Conservation (phyloP, 2,329 filamentous ascomycete genomes). For the Ascomycota sp. region DNA sequence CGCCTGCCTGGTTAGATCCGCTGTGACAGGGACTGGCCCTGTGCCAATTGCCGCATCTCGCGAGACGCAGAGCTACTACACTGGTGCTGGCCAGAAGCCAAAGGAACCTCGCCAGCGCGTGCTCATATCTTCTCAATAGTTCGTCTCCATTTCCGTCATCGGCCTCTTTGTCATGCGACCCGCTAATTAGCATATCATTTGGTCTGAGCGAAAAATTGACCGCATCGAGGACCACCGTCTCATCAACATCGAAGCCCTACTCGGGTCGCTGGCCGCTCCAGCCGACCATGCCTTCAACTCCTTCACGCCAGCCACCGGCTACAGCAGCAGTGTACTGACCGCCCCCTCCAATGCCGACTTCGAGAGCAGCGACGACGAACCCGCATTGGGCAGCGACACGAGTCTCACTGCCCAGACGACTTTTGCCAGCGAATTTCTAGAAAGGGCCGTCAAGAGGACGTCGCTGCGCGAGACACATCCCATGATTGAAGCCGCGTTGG, state of each 20-base stretch:
- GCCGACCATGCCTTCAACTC: slow-evolving; percentile 3
- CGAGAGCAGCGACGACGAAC: slow-evolving; percentile 19
- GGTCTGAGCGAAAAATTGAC: slow-evolving; percentile 30
- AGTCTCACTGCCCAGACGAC: slow-evolving; percentile 27
- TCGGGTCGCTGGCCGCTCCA: slow-evolving; percentile 15
- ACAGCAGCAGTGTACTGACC: slow-evolving; percentile 8
- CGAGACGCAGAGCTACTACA: slow-evolving; percentile 30
- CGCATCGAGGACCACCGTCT: slow-evolving; percentile 24
- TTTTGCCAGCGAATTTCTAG: slow-evolving; percentile 33
- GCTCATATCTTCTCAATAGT: slow-evolving; percentile 41
- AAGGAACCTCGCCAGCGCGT: slow-evolving; percentile 35
- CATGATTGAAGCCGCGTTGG: slow-evolving; percentile 30
- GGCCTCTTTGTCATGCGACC: too few relatives aligned
- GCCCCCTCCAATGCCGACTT: slow-evolving; percentile 12
- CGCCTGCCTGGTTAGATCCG: slow-evolving; percentile 24
- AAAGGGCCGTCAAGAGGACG: slow-evolving; percentile 28
- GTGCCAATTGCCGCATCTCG: slow-evolving; percentile 35
- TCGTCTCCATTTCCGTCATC: slow-evolving; percentile 11
- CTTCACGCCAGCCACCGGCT: slow-evolving; percentile 7
- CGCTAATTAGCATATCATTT: not conserved
- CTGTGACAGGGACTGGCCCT: slow-evolving; percentile 37
- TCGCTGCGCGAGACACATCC: slow-evolving; percentile 23
- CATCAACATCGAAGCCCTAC: slow-evolving; percentile 21
- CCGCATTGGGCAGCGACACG: slow-evolving; percentile 25
- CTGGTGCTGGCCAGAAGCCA: slow-evolving; percentile 30